phyloP scores from a whole-genome alignment of 352 stramenopile genomes.

The Pythium plurisporium region DNA sequence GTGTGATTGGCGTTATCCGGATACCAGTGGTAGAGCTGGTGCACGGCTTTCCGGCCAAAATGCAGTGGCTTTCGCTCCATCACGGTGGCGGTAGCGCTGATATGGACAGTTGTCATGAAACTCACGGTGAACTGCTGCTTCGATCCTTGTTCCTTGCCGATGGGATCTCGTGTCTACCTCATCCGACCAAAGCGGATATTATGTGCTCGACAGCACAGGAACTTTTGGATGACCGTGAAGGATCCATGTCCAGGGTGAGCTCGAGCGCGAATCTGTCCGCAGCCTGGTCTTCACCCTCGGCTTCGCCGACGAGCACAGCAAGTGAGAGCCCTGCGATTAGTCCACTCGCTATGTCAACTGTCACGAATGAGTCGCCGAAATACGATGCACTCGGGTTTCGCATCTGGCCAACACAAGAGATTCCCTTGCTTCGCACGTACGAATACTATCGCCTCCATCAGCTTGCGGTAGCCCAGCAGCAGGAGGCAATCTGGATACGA shows the following conservation, averaged over 20 bases:
- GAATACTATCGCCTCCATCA: slow-evolving; percentile 47
- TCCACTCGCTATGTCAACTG: slow-evolving; percentile 2
- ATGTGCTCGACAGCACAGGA: slow-evolving; percentile 39
- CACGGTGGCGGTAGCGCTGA: neutral
- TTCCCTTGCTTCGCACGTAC: slow-evolving; percentile 23
- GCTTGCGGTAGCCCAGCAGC: slow-evolving; percentile 34
- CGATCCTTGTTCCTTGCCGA: slow-evolving; percentile 61
- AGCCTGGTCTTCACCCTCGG: neutral
- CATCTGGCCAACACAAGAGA: slow-evolving; percentile 16
- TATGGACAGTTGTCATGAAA: slow-evolving; percentile 13
- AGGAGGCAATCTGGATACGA: slow-evolving; percentile 31
- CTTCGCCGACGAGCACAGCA: neutral
- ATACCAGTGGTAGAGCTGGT: slow-evolving; percentile 49
- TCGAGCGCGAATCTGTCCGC: slow-evolving; percentile 1
- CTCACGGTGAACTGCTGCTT: slow-evolving; percentile 38
- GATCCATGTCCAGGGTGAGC: neutral
- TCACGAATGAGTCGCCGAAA: slow-evolving; percentile 1
- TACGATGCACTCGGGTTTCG: slow-evolving; percentile 52
- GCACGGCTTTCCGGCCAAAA: slow-evolving; percentile 52
- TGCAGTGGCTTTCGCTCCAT: slow-evolving; percentile 49
- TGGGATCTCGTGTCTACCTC: slow-evolving; percentile 38
- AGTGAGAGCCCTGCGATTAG: slow-evolving; percentile 2
- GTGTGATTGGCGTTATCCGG: slow-evolving; percentile 26
- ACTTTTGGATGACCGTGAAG: slow-evolving; percentile 26
- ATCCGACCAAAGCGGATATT: slow-evolving; percentile 29